Evolutionary conservation across 2,329 filamentous ascomycete genomes (phyloP), one percentile per base, ranked within the genome.

Genomic region (Zymoseptoria brevis): DNA sequence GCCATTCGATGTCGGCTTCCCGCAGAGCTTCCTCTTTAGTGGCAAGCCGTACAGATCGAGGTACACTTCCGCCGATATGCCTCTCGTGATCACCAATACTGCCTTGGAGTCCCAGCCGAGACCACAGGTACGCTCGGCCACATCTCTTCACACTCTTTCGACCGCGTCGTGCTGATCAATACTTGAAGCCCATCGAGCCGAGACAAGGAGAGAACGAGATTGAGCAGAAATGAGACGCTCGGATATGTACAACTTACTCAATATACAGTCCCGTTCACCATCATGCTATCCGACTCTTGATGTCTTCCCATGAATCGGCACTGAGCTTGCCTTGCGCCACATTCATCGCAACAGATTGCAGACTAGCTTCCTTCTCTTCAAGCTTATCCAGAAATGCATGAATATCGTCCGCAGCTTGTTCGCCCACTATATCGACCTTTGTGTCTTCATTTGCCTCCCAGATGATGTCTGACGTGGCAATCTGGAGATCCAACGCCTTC

Each of bases 361-460:
- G 85, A 63, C 88, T 88, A 0, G 83, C 75, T 55, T 73, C 71
- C 58, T 88, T 81, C 54, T 93, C 88, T 59, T 85, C 81, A 35
- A 90, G 66, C 6, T 77, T 75, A 11, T 82, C 78, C 19, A 86
- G 60, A 55, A 95, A 81, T 3, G 81, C 77, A 50, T 79, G 77
- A 26, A 96, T 76, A 19, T 78, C 76, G 54, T 81, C 76, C 0
- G 81, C 79, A 1, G 82, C 79, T 11, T 81, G 78, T 13, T 80
- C 76, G 16, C 82, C 80, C 59, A 87, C 81, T 48, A 92, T 67
- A 7, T 78, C 77, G 19, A 89, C 83, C 71, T 83, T 83, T 0
- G 88, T 92, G 62, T 96, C 91, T 68, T 87, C 84, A 61, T 93
- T 94, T 0, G 90, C 83, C 60, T 87, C 83, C 87, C 90, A 96